These are phyloP conservation scores for Heliamphora exappendiculata DNA, from an alignment of 148 eudicot species.

Conservation along the genomic window DNA sequence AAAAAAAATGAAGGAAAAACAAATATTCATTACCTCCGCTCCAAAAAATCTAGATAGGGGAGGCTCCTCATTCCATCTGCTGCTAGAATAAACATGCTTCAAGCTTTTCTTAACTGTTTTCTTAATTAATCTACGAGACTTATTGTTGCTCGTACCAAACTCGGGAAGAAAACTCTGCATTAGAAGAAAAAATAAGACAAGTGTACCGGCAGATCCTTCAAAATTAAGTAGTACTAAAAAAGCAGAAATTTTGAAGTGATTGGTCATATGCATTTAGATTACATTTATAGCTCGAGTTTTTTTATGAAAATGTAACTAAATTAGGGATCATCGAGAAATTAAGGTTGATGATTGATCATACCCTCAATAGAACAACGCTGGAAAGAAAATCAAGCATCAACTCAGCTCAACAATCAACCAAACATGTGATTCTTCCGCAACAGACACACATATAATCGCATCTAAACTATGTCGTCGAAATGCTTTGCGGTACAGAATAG, in stretches of 20 bases:
- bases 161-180: constrained; percentile 38
- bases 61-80: constrained; percentile 17
- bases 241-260: not conserved
- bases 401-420: not conserved
- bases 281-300: not conserved
- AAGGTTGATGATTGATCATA: not conserved
- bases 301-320: not conserved
- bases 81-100: constrained; percentile 20
- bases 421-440: not conserved
- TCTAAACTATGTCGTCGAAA: not conserved
- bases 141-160: constrained; percentile 23
- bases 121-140: constrained; percentile 25
- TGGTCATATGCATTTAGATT: not conserved
- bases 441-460: not conserved
- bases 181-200: too few relatives aligned
- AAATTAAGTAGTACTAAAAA: not conserved
- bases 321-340: not conserved
- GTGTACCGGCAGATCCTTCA: not conserved
- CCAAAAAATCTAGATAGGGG: constrained; percentile 11
- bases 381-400: not conserved
- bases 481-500: too few relatives aligned
- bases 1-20: not conserved
- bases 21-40: constrained; percentile 23
- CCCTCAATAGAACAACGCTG: not conserved
- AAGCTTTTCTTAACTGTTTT: constrained; percentile 19